These are phyloP conservation scores for Prunus campanulata DNA, from an alignment of 306 rosid species.

Conservation along the genomic window DNA sequence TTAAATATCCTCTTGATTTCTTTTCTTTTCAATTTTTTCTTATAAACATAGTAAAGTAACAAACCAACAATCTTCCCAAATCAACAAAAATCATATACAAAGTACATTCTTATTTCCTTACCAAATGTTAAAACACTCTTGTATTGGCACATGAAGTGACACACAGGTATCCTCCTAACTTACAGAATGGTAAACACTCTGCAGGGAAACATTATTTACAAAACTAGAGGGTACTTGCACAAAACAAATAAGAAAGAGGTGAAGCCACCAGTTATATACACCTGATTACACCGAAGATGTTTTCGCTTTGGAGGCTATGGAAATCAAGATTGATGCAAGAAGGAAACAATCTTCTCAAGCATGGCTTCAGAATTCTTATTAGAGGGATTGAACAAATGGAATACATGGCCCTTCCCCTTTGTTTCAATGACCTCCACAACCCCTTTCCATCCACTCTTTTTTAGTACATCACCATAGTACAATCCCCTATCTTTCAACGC, in stretches of 20 bases:
- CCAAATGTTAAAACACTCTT: too few species aligned
- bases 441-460: slow-evolving; percentile 32
- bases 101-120: neutral
- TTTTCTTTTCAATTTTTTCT: neutral
- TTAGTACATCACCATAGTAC: slow-evolving; percentile 20
- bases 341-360: neutral
- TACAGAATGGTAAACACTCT: neutral
- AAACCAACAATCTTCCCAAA: neutral
- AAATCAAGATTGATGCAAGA: neutral
- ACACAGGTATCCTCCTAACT: neutral
- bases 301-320: neutral
- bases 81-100: neutral
- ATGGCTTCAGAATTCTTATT: neutral
- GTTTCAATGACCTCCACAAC: neutral
- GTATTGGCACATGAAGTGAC: neutral
- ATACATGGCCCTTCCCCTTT: neutral
- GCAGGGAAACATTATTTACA: neutral
- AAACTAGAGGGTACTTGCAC: too few species aligned
- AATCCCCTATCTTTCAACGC: slow-evolving; percentile 19
- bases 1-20: too few species aligned
- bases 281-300: neutral
- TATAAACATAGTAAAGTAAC: neutral
- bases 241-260: too few species aligned
- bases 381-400: slow-evolving; percentile 4
- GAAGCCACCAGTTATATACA: too few species aligned